Evolutionary conservation across 495 filamentous ascomycete genomes (phyloP), one percentile per base, ranked within the genome.

Genomic region (Aspergillus steynii): DNA sequence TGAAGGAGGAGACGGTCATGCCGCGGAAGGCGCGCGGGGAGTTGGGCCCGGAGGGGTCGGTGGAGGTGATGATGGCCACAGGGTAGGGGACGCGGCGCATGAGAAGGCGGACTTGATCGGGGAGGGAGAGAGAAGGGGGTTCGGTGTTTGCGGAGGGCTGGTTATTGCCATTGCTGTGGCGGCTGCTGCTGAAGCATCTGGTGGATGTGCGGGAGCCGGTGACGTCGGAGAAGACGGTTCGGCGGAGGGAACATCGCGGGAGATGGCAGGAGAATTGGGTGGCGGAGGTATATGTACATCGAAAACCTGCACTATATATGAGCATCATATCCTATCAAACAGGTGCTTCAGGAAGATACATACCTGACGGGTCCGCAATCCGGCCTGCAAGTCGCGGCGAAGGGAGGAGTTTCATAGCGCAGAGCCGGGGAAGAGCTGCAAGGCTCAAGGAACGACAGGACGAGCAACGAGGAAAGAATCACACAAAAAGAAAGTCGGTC

Each of bases 1-100:
- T 92, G 77, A 96, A 89, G 12, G 90, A 93, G 25, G 92, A 96
- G 64, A 94, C 86, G 28, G 90, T 92, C 80, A 95, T 88, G 55
- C 85, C 92, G 28, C 82, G 78, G 56, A 75, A 71, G 34, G 70
- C 67, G 54, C 66, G 61, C 31, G 70, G 59, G 48, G 61, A 12
- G 48, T 25, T 29, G 20, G 56, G 55, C 26, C 65, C 67, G 54
- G 59, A 52, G 46, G 70, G 62, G 7, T 73, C 72, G 55, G 72
- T 76, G 61, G 71, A 63, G 34, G 88, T 92, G 65, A 90, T 84
- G 69, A 92, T 85, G 50, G 89, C 89, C 60, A 92, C 90, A 12
- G 90, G 83, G 73, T 91, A 86, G 1, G 89, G 83, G 25, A 93
- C 79, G 48, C 78, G 78, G 55, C 90, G 89, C 87, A 92, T 91